Conservation (phyloP, 75 land plant species). For the Cunninghamia lanceolata region DNA sequence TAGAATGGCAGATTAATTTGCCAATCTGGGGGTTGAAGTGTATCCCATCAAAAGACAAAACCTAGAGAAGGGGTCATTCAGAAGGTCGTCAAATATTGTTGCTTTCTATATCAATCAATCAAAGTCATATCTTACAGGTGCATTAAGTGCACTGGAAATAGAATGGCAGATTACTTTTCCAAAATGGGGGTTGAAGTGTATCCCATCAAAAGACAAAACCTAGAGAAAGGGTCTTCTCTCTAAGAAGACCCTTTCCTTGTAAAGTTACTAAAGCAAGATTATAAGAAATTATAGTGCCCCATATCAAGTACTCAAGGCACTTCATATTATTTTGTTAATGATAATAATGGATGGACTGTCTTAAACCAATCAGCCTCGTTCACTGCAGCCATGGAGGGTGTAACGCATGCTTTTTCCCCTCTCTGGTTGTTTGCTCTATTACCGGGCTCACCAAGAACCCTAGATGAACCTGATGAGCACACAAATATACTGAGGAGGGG, state of each 20-base stretch:
- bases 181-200: too few relatives aligned
- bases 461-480: too few relatives aligned
- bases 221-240: neutral
- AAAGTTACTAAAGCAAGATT: neutral
- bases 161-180: neutral
- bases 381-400: neutral
- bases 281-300: neutral
- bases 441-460: too few relatives aligned
- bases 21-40: neutral
- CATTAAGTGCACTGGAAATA: neutral
- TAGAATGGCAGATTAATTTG: neutral
- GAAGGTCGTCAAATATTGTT: neutral
- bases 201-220: too few relatives aligned
- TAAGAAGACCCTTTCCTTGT: neutral
- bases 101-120: neutral
- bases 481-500: too few relatives aligned
- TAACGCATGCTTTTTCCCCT: too few relatives aligned
- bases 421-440: too few relatives aligned
- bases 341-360: neutral
- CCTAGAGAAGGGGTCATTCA: too few relatives aligned
- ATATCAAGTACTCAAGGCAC: neutral
- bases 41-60: too few relatives aligned
- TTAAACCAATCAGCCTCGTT: neutral
- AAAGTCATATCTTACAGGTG: neutral
- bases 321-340: neutral